Percentiles rank a stretch among this genome's conserved stretches.
phyloP scores from a whole-genome alignment of 2,329 filamentous ascomycete genomes.

The Colletotrichum lini region DNA sequence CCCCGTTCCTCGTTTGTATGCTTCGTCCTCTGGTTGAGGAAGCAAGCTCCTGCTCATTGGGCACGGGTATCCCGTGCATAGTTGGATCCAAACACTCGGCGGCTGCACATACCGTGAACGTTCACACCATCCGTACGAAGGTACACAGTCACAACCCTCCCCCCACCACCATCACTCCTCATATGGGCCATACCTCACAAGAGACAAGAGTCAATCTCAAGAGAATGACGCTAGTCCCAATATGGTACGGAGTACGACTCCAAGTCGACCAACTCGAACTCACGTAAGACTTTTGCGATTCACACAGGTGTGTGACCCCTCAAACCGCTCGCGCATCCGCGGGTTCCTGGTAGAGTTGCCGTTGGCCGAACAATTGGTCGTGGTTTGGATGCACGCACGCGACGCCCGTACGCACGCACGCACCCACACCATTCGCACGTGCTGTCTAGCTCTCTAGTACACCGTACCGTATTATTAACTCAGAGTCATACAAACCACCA shows the following conservation, averaged over 20 bases:
- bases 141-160: too few species aligned
- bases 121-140: not conserved
- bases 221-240: not conserved
- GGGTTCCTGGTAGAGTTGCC: not conserved
- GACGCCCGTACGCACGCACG: too few species aligned
- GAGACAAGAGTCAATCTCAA: conserved; percentile 5
- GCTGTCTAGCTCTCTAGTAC: too few species aligned
- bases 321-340: not conserved
- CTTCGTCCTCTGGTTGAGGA: not conserved
- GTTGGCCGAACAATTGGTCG: not conserved
- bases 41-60: not conserved
- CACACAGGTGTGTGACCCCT: not conserved
- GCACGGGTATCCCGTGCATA: not conserved
- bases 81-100: not conserved
- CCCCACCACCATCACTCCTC: too few species aligned
- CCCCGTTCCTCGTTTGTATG: not conserved
- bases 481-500: too few species aligned
- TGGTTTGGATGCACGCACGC: too few species aligned
- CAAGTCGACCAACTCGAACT: not conserved
- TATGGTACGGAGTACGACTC: not conserved
- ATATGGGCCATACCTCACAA: not conserved
- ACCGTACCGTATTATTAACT: too few species aligned
- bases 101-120: not conserved
- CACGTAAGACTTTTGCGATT: not conserved
- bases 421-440: too few species aligned